Evolutionary conservation across 2,329 filamentous ascomycete genomes (phyloP), one percentile per base, ranked within the genome.

Genomic region (Aspergillus arachidicola): DNA sequence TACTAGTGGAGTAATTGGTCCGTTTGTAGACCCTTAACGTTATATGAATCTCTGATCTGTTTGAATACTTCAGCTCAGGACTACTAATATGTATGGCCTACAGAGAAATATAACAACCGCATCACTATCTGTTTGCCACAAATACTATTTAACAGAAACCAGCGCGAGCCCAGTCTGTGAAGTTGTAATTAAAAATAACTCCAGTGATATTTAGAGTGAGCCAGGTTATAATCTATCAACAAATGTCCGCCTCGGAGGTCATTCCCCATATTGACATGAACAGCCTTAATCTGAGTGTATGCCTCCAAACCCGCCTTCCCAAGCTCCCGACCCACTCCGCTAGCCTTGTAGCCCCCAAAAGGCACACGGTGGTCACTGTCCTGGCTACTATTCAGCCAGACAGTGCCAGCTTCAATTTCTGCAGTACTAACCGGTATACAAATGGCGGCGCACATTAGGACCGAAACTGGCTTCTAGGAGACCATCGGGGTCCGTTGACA

Each of bases 241-340:
- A 12, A 4, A 12, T 32, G 6, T 12, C 10, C 32, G 6, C 32
- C 1, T 32, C 10, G 12, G 10, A 32, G 32, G 1, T 32, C 32
- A 32, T 66, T 72, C 0, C 78, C 77, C 75, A 80, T 71, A 56
- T 80, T 80, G 3, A 80, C 75, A 70, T 80, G 78, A 19, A 80
- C 74, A 26, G 77, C 73, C 70, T 80, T 80, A 4, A 75, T 68
- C 68, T 79, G 78, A 7, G 67, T 72, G 64, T 80, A 80, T 12
- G 76, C 77, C 38, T 78, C 77, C 54, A 80, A 57, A 3, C 78
- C 78, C 57, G 78, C 78, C 65, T 79, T 75, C 6, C 78, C 78
- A 61, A 80, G 66, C 64, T 86, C 81, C 21, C 84, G 73, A 0
- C 85, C 85, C 71, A 87, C 80, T 21, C 80, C 80, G 59, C 77